Percentiles rank a stretch among this genome's conserved stretches.
Conservation (phyloP, 371 early-diverging fungal species). For the Phascolomyces articulosus region DNA sequence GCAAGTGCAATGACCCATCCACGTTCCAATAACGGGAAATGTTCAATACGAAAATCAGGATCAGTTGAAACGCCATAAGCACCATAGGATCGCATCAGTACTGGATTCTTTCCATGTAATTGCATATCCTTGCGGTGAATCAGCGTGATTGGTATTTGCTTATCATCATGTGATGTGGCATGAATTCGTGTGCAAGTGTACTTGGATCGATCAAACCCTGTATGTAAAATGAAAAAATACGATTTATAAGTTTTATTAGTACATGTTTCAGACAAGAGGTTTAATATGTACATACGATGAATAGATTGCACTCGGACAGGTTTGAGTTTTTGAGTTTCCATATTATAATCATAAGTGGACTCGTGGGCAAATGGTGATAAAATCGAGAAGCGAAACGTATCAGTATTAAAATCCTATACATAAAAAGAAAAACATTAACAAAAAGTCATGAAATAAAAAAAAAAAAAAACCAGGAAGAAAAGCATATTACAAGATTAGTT, state of each 20-base stretch:
- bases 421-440: not conserved
- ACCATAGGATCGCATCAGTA: slow-evolving; percentile 80
- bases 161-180: slow-evolving; percentile 49
- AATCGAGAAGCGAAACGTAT: slow-evolving; percentile 68
- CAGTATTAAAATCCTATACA: slow-evolving; percentile 64
- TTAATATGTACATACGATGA: slow-evolving; percentile 54
- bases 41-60: slow-evolving; percentile 81
- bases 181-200: slow-evolving; percentile 58
- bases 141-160: slow-evolving; percentile 71
- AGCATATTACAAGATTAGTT: slow-evolving; percentile 60
- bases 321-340: slow-evolving; percentile 49
- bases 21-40: slow-evolving; percentile 75
- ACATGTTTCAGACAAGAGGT: no score
- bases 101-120: slow-evolving; percentile 68
- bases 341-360: slow-evolving; percentile 72
- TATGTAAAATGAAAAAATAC: no score
- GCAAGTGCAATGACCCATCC: slow-evolving; percentile 86
- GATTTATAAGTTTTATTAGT: no score
- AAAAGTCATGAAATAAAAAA: not conserved
- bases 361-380: slow-evolving; percentile 74
- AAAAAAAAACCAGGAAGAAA: not conserved
- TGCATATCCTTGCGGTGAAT: slow-evolving; percentile 57
- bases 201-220: slow-evolving; percentile 55
- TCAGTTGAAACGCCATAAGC: slow-evolving; percentile 85
- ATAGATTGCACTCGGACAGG: slow-evolving; percentile 55